phyloP scores from a whole-genome alignment of 306 rosid genomes.

The Quercus wislizeni region DNA sequence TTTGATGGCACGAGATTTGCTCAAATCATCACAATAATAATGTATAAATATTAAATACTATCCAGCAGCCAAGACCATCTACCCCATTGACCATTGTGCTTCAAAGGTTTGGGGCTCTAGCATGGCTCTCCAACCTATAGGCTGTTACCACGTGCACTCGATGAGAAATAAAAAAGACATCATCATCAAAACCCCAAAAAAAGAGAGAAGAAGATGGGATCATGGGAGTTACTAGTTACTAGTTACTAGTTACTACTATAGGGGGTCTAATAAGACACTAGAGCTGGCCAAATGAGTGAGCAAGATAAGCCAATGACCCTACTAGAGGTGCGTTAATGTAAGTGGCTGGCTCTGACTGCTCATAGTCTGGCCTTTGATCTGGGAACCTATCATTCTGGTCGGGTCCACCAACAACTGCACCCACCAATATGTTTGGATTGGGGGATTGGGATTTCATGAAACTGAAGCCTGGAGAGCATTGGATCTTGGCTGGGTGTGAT shows the following conservation, averaged over 20 bases:
- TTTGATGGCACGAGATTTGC: slow-evolving; percentile 8
- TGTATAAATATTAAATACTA: neutral
- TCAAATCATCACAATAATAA: neutral
- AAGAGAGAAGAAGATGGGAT: too few species aligned
- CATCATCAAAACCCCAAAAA: too few species aligned
- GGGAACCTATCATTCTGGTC: slow-evolving; percentile 68
- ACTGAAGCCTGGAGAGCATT: slow-evolving; percentile 66
- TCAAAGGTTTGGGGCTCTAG: slow-evolving; percentile 28
- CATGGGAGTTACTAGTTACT: too few species aligned
- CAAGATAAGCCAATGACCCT: slow-evolving; percentile 66
- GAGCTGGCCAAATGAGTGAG: slow-evolving; percentile 64
- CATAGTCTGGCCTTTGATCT: slow-evolving; percentile 70
- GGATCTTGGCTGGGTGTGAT: slow-evolving; percentile 72
- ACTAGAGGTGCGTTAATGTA: slow-evolving; percentile 87
- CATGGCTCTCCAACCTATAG: slow-evolving; percentile 1
- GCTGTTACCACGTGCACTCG: slow-evolving; percentile 43
- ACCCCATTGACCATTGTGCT: slow-evolving; percentile 33
- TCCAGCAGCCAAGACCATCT: neutral
- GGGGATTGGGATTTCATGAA: slow-evolving; percentile 64
- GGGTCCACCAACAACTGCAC: slow-evolving; percentile 86
- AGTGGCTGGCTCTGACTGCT: slow-evolving; percentile 90
- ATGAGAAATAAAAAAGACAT: slow-evolving; percentile 7
- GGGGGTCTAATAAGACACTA: slow-evolving; percentile 3
- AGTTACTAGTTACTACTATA: too few species aligned
- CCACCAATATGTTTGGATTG: slow-evolving; percentile 65